phyloP scores from a whole-genome alignment of 352 stramenopile genomes.

The Peronospora farinosa region DNA sequence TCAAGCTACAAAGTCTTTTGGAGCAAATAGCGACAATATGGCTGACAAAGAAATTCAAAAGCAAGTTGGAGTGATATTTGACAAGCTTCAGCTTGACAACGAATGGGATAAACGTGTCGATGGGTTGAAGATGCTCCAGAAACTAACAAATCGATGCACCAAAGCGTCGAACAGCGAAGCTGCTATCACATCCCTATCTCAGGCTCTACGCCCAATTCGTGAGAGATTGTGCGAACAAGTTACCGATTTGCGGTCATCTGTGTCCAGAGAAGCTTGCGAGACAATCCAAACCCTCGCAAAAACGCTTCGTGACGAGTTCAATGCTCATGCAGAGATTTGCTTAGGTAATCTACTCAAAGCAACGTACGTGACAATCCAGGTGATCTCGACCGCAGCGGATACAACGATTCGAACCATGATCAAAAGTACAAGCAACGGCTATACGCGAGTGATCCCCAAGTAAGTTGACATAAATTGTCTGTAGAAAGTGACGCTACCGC shows the following conservation, averaged over 20 bases:
- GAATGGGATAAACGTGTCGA: constrained; percentile 78
- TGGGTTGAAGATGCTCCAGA: constrained; percentile 54
- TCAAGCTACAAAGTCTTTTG: constrained; percentile 11
- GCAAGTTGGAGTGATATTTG: constrained; percentile 44
- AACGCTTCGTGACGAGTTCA: constrained; percentile 65
- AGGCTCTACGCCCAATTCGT: constrained; percentile 46
- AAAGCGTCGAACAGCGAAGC: constrained; percentile 24
- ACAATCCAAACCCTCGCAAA: constrained; percentile 62
- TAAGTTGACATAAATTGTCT: constrained; percentile 22
- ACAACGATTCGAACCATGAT: constrained; percentile 70
- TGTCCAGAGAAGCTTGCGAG: constrained; percentile 66
- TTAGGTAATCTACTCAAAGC: constrained; percentile 69
- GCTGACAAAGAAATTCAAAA: constrained; percentile 60
- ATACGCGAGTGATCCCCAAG: constrained; percentile 66
- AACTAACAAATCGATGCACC: constrained; percentile 42
- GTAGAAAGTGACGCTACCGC: not conserved
- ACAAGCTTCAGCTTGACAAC: constrained; percentile 57
- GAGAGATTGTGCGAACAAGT: constrained; percentile 71
- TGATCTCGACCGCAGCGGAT: constrained; percentile 74
- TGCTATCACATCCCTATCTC: constrained; percentile 27
- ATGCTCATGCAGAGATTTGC: constrained; percentile 65
- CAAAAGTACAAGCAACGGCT: constrained; percentile 66
- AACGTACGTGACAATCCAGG: constrained; percentile 84
- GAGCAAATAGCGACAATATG: constrained; percentile 17
- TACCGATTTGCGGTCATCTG: constrained; percentile 66